Conservation (phyloP, 2,329 filamentous ascomycete species). For the Cladosporium halotolerans region DNA sequence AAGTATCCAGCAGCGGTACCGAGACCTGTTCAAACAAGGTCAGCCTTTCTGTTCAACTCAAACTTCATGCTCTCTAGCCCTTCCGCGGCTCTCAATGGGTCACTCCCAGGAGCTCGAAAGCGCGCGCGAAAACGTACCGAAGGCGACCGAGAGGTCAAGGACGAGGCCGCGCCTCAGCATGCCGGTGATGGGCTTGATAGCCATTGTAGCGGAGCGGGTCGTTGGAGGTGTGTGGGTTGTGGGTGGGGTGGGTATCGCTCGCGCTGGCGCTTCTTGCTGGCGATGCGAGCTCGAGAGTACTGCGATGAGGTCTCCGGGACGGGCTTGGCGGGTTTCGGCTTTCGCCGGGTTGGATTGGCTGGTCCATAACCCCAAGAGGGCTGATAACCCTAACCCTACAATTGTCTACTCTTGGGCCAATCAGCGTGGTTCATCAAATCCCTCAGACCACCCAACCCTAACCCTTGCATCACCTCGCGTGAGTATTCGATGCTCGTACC, state of each 20-base stretch:
- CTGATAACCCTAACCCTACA: too few relatives aligned
- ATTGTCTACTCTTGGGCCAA: too few relatives aligned
- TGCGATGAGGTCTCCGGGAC: neutral
- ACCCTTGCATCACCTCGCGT: too few relatives aligned
- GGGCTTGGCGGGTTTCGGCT: neutral
- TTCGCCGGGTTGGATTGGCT: neutral
- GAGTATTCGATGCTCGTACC: too few relatives aligned
- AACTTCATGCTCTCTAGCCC: neutral
- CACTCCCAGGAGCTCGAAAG: neutral
- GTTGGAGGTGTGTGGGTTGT: conserved; percentile 1
- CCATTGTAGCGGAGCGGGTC: conserved; percentile 27
- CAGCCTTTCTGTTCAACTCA: neutral
- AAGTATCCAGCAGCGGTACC: conserved; percentile 57
- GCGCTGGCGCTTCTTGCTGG: neutral
- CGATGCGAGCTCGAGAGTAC: neutral
- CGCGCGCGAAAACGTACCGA: conserved; percentile 47
- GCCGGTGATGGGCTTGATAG: conserved; percentile 46
- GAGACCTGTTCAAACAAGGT: conserved; percentile 44
- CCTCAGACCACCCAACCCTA: too few relatives aligned
- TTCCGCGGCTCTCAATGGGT: neutral
- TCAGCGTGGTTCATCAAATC: too few relatives aligned
- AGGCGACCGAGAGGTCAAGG: conserved; percentile 59
- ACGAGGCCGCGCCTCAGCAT: conserved; percentile 62
- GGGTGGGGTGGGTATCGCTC: neutral
- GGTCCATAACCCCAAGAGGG: neutral